Evolutionary conservation across 352 stramenopile species (phyloP).

Genomic region (Halophytophthora batemanensis): DNA sequence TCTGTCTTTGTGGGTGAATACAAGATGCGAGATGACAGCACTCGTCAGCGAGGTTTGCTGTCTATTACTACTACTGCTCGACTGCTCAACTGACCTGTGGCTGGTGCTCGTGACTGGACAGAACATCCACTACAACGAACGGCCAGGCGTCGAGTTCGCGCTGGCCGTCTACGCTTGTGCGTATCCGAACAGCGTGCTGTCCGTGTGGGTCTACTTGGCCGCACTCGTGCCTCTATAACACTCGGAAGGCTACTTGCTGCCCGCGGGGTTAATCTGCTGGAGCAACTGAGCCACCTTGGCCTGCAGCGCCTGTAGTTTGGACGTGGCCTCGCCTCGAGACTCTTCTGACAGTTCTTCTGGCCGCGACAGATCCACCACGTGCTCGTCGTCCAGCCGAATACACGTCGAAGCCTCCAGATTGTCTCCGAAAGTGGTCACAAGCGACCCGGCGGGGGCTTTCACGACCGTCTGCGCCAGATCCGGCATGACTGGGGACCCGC

Average conservation of each 20-base stretch:
- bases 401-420: constrained; percentile 40
- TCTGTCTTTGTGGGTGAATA: not conserved
- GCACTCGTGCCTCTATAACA: constrained; percentile 42
- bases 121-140: constrained; percentile 88
- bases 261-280: constrained; percentile 46
- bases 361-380: constrained; percentile 58
- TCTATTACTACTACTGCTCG: no score
- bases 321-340: constrained; percentile 49
- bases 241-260: not conserved
- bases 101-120: constrained; percentile 18
- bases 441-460: constrained; percentile 47
- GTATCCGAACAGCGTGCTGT: constrained; percentile 87
- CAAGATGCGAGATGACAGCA: constrained; percentile 1
- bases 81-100: constrained; percentile 1
- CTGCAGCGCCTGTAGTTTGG: constrained; percentile 65
- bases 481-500: constrained; percentile 64
- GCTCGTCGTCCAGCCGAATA: constrained; percentile 60
- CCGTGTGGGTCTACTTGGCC: constrained; percentile 92
- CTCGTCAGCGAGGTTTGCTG: not conserved
- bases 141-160: constrained; percentile 87
- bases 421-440: constrained; percentile 64
- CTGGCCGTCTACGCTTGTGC: constrained; percentile 84
- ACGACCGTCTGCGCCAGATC: constrained; percentile 47
- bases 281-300: constrained; percentile 66
- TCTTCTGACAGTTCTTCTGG: constrained; percentile 59